Conservation (phyloP, 495 filamentous ascomycete genomes). For the Lasiosphaeria ovina region DNA sequence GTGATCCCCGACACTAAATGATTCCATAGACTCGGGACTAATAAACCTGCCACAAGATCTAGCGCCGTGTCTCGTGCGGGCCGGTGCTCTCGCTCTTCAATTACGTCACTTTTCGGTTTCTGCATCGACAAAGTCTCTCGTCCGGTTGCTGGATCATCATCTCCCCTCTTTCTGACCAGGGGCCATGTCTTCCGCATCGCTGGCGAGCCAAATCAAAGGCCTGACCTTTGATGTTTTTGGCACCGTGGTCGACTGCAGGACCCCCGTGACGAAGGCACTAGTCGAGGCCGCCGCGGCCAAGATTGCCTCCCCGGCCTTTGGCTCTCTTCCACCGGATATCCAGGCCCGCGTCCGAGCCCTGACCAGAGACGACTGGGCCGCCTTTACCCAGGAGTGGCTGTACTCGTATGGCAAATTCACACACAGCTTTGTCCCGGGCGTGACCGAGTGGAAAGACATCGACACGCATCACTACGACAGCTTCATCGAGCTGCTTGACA, state of each 20-base stretch:
- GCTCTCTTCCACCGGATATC: constrained; percentile 40
- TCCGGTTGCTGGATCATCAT: background rate
- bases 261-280: constrained; percentile 56
- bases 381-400: constrained; percentile 68
- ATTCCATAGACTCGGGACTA: no score
- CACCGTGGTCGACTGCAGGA: constrained; percentile 73
- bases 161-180: background rate
- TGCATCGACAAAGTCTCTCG: no score
- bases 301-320: constrained; percentile 27
- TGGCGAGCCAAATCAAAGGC: constrained; percentile 34
- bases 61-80: no score
- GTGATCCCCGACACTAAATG: no score
- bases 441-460: constrained; percentile 49
- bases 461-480: constrained; percentile 68
- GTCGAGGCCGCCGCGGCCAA: constrained; percentile 46
- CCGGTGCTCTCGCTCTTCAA: no score
- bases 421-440: constrained; percentile 47
- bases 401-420: constrained; percentile 61
- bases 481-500: constrained; percentile 54
- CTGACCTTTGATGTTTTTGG: constrained; percentile 69
- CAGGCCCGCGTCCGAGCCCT: constrained; percentile 50
- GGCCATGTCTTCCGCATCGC: background rate
- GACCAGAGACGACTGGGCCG: constrained; percentile 56
- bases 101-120: no score
- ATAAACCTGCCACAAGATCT: no score